Evolutionary conservation across 2,329 filamentous ascomycete genomes (phyloP).

Genomic region (Mycocentrospora acerina): DNA sequence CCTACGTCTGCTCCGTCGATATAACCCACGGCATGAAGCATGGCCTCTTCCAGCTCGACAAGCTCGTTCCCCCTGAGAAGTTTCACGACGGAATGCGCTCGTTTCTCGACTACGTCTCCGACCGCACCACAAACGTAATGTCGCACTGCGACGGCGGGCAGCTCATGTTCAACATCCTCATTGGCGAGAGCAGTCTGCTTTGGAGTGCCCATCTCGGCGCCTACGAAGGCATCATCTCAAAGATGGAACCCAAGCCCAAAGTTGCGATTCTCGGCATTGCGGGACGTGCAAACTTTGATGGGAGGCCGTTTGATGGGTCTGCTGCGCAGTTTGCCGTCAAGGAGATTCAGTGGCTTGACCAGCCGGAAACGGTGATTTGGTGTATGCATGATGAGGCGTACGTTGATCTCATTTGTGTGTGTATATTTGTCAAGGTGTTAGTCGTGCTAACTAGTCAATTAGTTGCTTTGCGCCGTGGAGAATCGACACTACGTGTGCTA

Average conservation of each 20-base stretch:
- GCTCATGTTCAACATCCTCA: constrained; percentile 7
- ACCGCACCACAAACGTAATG: background rate
- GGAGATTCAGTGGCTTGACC: constrained; percentile 1
- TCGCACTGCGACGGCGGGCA: constrained; percentile 7
- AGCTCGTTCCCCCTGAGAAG: constrained; percentile 2
- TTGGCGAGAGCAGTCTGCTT: background rate
- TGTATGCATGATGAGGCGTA: constrained; percentile 7
- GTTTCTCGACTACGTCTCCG: constrained; percentile 2
- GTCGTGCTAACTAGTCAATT: no score
- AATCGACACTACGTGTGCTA: no score
- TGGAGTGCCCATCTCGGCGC: constrained; percentile 7
- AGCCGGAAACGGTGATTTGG: constrained; percentile 10
- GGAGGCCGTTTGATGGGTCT: no score
- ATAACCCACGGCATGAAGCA: constrained; percentile 5
- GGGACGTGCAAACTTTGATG: constrained; percentile 5
- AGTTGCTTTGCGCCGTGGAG: no score
- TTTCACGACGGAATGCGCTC: constrained; percentile 3
- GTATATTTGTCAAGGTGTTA: no score
- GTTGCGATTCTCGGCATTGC: constrained; percentile 4
- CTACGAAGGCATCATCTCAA: constrained; percentile 7
- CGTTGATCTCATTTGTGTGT: no score
- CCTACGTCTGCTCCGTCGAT: constrained; percentile 5
- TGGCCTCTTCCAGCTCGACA: constrained; percentile 2
- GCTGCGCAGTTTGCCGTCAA: constrained; percentile 6
- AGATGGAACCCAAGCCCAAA: constrained; percentile 7